These are phyloP conservation scores for Saccharomycopsis lassenensis DNA, from an alignment of 805 yeast species.

Conservation along the genomic window DNA sequence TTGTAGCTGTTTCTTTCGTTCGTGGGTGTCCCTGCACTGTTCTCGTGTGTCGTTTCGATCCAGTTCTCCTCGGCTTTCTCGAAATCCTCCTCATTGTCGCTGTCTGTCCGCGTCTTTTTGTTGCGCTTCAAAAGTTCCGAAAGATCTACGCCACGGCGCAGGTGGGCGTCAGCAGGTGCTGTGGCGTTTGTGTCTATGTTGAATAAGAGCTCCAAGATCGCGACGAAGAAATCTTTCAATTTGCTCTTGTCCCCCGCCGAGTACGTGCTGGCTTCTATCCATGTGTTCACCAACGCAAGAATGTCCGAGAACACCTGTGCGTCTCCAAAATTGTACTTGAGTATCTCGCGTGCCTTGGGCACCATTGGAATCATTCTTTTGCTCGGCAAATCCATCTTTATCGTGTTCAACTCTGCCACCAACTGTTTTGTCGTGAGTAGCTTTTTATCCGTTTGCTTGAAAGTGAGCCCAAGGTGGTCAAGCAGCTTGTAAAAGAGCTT, in stretches of 20 bases:
- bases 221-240: constrained; percentile 46
- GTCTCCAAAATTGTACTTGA: constrained; percentile 45
- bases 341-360: constrained; percentile 54
- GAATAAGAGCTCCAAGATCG: constrained; percentile 54
- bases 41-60: constrained; percentile 22
- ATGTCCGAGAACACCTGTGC: constrained; percentile 50
- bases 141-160: background rate
- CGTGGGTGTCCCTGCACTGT: constrained; percentile 23
- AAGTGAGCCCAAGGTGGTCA: constrained; percentile 90
- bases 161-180: constrained; percentile 6
- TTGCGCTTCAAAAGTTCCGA: background rate
- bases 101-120: background rate
- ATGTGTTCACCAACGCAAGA: constrained; percentile 45
- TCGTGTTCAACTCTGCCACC: constrained; percentile 82
- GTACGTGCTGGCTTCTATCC: constrained; percentile 43
- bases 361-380: constrained; percentile 61
- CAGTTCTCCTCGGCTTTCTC: constrained; percentile 42
- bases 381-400: constrained; percentile 65
- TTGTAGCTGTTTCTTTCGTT: constrained; percentile 36
- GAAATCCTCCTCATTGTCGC: constrained; percentile 13
- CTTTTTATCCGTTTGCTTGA: constrained; percentile 93
- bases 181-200: background rate
- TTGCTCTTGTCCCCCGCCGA: constrained; percentile 58
- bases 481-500: constrained; percentile 85
- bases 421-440: constrained; percentile 78